These are phyloP conservation scores for Phyllachora maydis DNA, from an alignment of 2,329 filamentous ascomycete genomes.

Conservation along the genomic window DNA sequence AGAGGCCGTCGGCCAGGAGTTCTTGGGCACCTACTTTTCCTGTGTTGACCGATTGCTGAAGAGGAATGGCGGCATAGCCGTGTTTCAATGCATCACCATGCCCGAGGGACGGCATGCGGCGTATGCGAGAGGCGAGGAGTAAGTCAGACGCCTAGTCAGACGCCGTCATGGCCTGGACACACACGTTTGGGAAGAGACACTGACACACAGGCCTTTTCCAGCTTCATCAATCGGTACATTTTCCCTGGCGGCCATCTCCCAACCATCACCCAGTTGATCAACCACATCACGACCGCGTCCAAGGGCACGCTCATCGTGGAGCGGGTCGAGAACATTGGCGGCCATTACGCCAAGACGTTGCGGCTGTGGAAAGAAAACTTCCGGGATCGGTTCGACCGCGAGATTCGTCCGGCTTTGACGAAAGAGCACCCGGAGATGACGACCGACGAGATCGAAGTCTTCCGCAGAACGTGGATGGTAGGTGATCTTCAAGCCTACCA, in stretches of 20 bases:
- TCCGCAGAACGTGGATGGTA: slow-evolving; percentile 51
- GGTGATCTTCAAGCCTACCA: too few species aligned
- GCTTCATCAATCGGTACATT: slow-evolving; percentile 58
- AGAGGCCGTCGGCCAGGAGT: slow-evolving; percentile 51
- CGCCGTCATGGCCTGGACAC: neutral
- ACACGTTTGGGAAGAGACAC: slow-evolving; percentile 1
- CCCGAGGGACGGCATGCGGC: slow-evolving; percentile 45
- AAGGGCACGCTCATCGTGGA: slow-evolving; percentile 43
- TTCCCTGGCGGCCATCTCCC: slow-evolving; percentile 60
- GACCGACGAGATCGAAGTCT: slow-evolving; percentile 42
- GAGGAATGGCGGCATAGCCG: slow-evolving; percentile 40
- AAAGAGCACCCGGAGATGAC: slow-evolving; percentile 35
- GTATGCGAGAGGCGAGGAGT: slow-evolving; percentile 46
- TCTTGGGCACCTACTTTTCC: slow-evolving; percentile 44
- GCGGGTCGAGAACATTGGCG: slow-evolving; percentile 49
- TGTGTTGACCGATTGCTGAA: slow-evolving; percentile 44
- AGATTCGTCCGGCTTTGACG: slow-evolving; percentile 38
- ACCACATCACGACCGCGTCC: slow-evolving; percentile 38
- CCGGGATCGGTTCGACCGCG: slow-evolving; percentile 34
- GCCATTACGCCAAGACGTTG: slow-evolving; percentile 51
- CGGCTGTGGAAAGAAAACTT: slow-evolving; percentile 50
- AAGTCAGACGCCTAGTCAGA: slow-evolving; percentile 6
- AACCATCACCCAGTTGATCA: slow-evolving; percentile 31
- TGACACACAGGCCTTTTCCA: slow-evolving; percentile 7
- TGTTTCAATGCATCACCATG: slow-evolving; percentile 65